These are phyloP conservation scores for Durio zibethinus DNA, from an alignment of 345 rosid species.

Conservation along the genomic window DNA sequence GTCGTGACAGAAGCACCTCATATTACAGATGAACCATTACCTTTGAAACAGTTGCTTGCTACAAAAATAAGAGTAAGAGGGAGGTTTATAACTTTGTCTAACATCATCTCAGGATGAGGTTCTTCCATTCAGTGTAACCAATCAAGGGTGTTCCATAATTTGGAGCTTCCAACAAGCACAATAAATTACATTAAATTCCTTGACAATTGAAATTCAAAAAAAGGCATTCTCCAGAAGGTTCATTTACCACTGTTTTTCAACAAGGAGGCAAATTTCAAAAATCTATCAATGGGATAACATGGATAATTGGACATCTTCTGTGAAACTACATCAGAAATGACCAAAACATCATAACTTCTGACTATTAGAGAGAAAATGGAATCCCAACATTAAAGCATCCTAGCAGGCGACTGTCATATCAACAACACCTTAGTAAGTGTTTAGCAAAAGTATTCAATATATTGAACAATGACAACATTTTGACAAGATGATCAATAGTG, in stretches of 20 bases:
- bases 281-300: neutral
- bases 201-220: neutral
- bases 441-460: neutral
- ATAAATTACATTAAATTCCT: neutral
- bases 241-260: neutral
- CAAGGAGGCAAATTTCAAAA: neutral
- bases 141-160: neutral
- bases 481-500: neutral
- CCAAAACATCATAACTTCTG: neutral
- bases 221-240: neutral
- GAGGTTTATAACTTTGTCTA: neutral
- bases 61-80: neutral
- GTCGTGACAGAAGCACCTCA: neutral
- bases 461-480: neutral
- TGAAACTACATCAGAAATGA: neutral
- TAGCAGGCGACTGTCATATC: neutral
- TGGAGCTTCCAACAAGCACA: neutral
- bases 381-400: neutral
- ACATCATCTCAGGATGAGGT: neutral
- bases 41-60: neutral
- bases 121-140: neutral
- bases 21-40: neutral
- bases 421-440: neutral
- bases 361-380: neutral
- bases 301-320: neutral